Base-by-base conservation (phyloP, 805 yeast species). In the Ogataea siamensis region DNA sequence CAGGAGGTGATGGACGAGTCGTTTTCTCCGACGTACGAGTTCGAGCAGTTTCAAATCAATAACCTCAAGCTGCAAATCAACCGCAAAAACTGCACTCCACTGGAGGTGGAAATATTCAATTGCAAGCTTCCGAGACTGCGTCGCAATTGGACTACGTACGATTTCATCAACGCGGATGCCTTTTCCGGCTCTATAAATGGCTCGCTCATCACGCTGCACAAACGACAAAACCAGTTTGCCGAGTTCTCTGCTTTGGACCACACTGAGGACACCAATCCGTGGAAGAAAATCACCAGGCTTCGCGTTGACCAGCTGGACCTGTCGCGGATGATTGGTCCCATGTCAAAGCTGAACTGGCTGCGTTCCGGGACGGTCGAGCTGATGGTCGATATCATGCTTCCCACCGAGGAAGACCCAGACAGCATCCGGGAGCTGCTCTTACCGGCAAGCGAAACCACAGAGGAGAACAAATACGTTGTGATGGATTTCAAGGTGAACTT, bases 151-250 rank as follows among this genome's bases (percentile, higher is more conserved):
- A 50, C 80, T 19, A 60, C 81, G 28, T 63, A 79, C 39, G 93
- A 85, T 57, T 70, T 84, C 37, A 72, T 84, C 61, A 80, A 78
- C 54, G 86, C 88, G 10, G 70, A 71, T 39, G 78, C 80, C 33
- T 78, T 82, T 21, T 78, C 84, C 11, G 94, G 94, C 0, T 76
- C 89, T 0, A 67, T 84, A 10, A 82, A 83, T 52, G 82, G 82
- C 37, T 77, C 93, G 1, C 66, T 85, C 58, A 83, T 84, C 61
- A 82, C 88, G 0, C 70, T 85, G 15, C 93, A 84, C 50, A 83
- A 83, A 54, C 74, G 84, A 49, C 91, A 83, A 53, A 72, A 74
- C 43, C 71, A 73, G 39, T 60, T 70, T 43, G 74, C 76, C 0
- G 70, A 69, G 45, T 66, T 71, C 21, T 60, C 57, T 20, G 62